Conservation (phyloP, 2,329 filamentous ascomycete genomes). For the Parafenestella ontariensis region DNA sequence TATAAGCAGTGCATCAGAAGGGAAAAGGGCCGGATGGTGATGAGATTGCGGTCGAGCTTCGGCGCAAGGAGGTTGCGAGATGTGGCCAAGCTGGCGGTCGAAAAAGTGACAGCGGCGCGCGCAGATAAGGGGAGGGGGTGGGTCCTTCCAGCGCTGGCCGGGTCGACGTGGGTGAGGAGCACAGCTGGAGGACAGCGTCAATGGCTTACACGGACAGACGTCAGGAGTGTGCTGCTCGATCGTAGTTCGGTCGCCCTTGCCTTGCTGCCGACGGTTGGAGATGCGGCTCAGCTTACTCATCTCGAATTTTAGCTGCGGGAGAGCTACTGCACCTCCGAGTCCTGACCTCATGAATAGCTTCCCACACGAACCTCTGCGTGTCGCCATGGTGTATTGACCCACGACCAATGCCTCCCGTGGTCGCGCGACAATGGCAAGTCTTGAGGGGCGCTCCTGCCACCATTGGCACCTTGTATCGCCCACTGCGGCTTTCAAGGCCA, state of each 20-base stretch:
- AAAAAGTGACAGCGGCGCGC: slow-evolving; percentile 22
- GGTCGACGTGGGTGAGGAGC: neutral
- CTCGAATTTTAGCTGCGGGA: slow-evolving; percentile 7
- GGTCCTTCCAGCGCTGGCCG: slow-evolving; percentile 2
- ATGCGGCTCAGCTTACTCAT: slow-evolving; percentile 16
- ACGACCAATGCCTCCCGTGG: slow-evolving; percentile 40
- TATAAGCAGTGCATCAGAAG: slow-evolving; percentile 46
- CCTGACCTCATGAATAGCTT: slow-evolving; percentile 18
- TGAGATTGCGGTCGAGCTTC: slow-evolving; percentile 22
- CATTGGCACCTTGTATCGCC: slow-evolving; percentile 5
- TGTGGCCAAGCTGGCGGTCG: slow-evolving; percentile 38
- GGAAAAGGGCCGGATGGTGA: slow-evolving; percentile 14
- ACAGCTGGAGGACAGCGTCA: slow-evolving; percentile 10
- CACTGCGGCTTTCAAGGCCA: neutral
- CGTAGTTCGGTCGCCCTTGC: slow-evolving; percentile 13
- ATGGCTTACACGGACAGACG: slow-evolving; percentile 18
- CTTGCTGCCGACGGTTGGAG: slow-evolving; percentile 8
- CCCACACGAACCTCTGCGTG: slow-evolving; percentile 7
- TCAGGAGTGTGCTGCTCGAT: slow-evolving; percentile 22
- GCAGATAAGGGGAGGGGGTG: slow-evolving; percentile 6
- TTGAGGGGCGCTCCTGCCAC: slow-evolving; percentile 22
- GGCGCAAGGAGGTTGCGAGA: slow-evolving; percentile 40
- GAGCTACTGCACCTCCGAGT: neutral
- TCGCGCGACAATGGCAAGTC: slow-evolving; percentile 36
- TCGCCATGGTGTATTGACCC: slow-evolving; percentile 34